Conservation (phyloP, 2,329 filamentous ascomycete species). For the Alternaria sp. region DNA sequence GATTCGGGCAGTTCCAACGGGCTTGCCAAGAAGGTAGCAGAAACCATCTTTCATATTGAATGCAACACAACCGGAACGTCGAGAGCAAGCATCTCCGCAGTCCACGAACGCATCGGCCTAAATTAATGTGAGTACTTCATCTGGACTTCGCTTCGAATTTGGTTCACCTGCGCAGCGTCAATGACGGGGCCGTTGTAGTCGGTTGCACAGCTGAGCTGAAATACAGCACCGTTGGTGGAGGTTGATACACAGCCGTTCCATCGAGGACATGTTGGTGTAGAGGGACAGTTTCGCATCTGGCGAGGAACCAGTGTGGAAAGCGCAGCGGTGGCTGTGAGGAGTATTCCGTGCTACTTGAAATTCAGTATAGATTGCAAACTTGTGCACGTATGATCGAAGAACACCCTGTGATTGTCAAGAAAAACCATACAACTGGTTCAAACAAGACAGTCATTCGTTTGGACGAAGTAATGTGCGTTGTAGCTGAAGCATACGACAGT, state of each 20-base stretch:
- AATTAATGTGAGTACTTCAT: neutral
- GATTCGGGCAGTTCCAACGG: conserved; percentile 5
- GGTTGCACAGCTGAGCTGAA: conserved; percentile 18
- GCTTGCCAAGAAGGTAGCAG: conserved; percentile 24
- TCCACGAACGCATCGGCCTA: conserved; percentile 18
- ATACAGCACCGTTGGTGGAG: conserved; percentile 17
- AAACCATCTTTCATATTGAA: conserved; percentile 19
- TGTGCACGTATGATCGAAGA: neutral
- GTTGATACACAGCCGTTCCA: conserved; percentile 19
- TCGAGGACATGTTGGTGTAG: conserved; percentile 15
- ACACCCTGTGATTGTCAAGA: neutral
- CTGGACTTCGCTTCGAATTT: neutral
- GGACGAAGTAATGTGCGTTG: neutral
- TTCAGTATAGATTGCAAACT: neutral
- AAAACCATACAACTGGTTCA: neutral
- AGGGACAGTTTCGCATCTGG: conserved; percentile 10
- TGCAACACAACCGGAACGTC: conserved; percentile 9
- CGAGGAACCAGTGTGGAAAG: neutral
- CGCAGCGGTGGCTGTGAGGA: neutral
- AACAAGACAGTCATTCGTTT: no score
- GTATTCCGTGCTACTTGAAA: conserved; percentile 3
- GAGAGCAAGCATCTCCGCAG: conserved; percentile 22
- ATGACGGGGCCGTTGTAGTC: conserved; percentile 21
- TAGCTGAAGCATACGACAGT: neutral
- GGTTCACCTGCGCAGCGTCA: conserved; percentile 7